Conservation (phyloP, 1,284 basidiomycete genomes). For the Apiotrichum gracile region DNA sequence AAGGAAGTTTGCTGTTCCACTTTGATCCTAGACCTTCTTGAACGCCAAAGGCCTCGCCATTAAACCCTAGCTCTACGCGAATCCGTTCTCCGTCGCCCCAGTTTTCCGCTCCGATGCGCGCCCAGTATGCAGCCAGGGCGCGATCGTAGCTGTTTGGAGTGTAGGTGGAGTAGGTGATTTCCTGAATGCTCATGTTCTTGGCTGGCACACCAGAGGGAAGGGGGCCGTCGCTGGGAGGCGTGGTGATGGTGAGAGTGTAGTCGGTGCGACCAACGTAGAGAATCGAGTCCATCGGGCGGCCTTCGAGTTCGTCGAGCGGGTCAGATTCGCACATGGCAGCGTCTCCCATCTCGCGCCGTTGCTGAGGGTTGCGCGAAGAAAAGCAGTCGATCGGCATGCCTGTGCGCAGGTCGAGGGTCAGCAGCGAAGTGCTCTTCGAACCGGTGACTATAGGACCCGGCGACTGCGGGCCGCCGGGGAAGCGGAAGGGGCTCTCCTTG, state of each 20-base stretch:
- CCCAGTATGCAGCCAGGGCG: constrained; percentile 43
- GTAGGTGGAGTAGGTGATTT: constrained; percentile 44
- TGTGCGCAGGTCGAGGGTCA: constrained; percentile 44
- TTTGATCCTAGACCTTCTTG: constrained; percentile 33
- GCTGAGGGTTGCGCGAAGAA: constrained; percentile 23
- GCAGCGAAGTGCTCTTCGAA: constrained; percentile 42
- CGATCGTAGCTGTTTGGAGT: constrained; percentile 44
- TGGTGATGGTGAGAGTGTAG: constrained; percentile 40
- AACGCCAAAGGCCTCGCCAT: constrained; percentile 42
- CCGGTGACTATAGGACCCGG: constrained; percentile 42
- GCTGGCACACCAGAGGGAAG: neutral
- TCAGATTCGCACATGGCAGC: constrained; percentile 28
- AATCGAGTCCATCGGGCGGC: constrained; percentile 25
- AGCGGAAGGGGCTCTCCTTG: constrained; percentile 44
- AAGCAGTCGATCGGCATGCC: constrained; percentile 43
- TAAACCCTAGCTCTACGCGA: constrained; percentile 42
- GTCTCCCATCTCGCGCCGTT: neutral
- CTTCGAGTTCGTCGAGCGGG: constrained; percentile 39
- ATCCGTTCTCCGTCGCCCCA: constrained; percentile 22
- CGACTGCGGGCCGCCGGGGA: constrained; percentile 35
- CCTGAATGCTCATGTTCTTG: constrained; percentile 26
- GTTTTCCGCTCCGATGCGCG: constrained; percentile 23
- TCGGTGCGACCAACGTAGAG: constrained; percentile 43
- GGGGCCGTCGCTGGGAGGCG: constrained; percentile 6
- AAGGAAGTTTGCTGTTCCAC: constrained; percentile 37